These are phyloP conservation scores for Cyberlindnera xishuangbannaensis DNA, from an alignment of 805 yeast species.

Conservation along the genomic window DNA sequence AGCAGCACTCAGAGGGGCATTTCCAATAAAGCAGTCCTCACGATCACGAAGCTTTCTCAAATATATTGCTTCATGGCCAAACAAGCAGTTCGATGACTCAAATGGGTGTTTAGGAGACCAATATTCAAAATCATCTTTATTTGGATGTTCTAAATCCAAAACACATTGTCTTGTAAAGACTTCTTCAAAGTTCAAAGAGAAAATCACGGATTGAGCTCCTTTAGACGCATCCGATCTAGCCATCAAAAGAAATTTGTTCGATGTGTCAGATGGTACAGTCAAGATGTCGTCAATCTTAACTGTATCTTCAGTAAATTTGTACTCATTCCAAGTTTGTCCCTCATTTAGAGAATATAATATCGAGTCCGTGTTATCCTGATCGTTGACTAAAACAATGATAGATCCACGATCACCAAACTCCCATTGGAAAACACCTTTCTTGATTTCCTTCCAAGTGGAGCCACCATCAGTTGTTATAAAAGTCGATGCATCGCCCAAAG, in stretches of 20 bases:
- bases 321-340: constrained; percentile 71
- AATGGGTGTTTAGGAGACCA: constrained; percentile 57
- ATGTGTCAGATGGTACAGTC: constrained; percentile 87
- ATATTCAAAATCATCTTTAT: constrained; percentile 53
- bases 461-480: constrained; percentile 91
- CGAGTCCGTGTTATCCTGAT: constrained; percentile 49
- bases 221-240: constrained; percentile 38
- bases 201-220: constrained; percentile 41
- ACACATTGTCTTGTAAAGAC: constrained; percentile 50
- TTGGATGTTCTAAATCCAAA: constrained; percentile 38
- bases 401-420: constrained; percentile 96
- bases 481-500: constrained; percentile 53
- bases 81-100: constrained; percentile 47
- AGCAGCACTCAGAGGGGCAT: constrained; percentile 50
- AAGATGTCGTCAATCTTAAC: constrained; percentile 66
- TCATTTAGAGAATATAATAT: constrained; percentile 68
- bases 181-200: constrained; percentile 51
- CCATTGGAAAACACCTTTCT: constrained; percentile 78
- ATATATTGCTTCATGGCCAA: constrained; percentile 67
- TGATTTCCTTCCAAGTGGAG: constrained; percentile 74
- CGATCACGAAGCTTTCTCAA: constrained; percentile 49
- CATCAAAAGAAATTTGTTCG: constrained; percentile 67
- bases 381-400: constrained; percentile 65
- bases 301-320: constrained; percentile 50
- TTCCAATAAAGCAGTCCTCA: constrained; percentile 57